Conservation (phyloP, 345 rosid species). For the Syzygium aqueum region DNA sequence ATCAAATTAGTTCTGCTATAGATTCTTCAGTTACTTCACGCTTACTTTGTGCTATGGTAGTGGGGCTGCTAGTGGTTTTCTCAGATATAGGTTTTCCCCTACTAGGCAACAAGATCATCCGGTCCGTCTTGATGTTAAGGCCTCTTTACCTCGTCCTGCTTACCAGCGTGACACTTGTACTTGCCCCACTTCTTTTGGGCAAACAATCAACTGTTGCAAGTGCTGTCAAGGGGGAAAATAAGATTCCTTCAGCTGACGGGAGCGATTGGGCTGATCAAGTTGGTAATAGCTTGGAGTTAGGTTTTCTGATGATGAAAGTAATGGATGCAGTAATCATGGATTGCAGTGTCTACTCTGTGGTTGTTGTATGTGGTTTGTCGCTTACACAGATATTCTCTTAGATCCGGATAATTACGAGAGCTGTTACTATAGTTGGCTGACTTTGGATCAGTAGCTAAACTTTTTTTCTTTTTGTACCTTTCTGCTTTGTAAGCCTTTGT, state of each 20-base stretch:
- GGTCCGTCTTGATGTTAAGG: constrained; percentile 37
- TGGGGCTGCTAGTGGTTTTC: constrained; percentile 44
- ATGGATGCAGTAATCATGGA: constrained; percentile 63
- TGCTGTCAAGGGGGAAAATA: constrained; percentile 11
- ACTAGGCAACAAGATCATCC: constrained; percentile 21
- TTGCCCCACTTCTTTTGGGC: constrained; percentile 23
- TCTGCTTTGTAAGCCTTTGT: background rate
- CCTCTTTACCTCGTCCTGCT: constrained; percentile 64
- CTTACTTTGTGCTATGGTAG: constrained; percentile 29
- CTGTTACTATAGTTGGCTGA: background rate
- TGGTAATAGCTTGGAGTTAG: constrained; percentile 54
- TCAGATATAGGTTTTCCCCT: constrained; percentile 49
- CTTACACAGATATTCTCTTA: constrained; percentile 4
- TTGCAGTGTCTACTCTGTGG: constrained; percentile 50
- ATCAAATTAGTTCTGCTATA: constrained; percentile 45
- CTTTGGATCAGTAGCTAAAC: background rate
- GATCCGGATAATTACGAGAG: background rate
- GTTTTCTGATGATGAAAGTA: constrained; percentile 46
- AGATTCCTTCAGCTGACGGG: constrained; percentile 23
- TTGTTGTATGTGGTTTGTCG: constrained; percentile 47
- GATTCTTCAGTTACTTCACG: constrained; percentile 40
- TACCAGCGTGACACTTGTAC: constrained; percentile 51
- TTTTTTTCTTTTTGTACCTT: background rate
- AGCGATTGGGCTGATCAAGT: constrained; percentile 48
- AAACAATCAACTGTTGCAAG: constrained; percentile 14